phyloP scores from a whole-genome alignment of 139 green algal species.

The Chlamydomonas sphaeroides region DNA sequence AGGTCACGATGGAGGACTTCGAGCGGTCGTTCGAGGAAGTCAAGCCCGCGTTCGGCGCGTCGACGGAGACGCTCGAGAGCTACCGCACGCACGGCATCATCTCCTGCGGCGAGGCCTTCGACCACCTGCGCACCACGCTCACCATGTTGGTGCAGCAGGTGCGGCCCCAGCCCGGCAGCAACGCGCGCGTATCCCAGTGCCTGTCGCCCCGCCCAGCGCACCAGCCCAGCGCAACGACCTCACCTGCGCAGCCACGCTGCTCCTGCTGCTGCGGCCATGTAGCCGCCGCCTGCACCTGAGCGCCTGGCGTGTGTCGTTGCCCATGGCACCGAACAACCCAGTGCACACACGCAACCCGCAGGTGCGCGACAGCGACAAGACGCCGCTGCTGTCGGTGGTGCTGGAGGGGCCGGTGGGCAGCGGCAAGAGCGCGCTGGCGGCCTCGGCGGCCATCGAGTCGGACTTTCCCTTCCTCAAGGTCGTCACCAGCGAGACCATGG shows the following conservation, averaged over 20 bases:
- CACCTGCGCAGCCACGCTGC: too few species aligned
- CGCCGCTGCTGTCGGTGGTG: slow-evolving; percentile 87
- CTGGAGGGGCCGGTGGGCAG: slow-evolving; percentile 88
- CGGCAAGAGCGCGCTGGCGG: slow-evolving; percentile 96
- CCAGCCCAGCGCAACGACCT: too few species aligned
- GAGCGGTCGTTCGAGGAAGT: slow-evolving; percentile 90
- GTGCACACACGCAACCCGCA: too few species aligned
- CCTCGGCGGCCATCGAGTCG: slow-evolving; percentile 85
- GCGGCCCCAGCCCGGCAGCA: too few species aligned
- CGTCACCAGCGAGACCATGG: slow-evolving; percentile 86
- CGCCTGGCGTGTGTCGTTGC: too few species aligned
- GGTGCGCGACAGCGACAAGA: slow-evolving; percentile 84
- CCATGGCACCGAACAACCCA: too few species aligned
- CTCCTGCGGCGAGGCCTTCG: slow-evolving; percentile 77
- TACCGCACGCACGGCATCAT: slow-evolving; percentile 94
- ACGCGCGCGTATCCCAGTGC: too few species aligned
- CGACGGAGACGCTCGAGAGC: slow-evolving; percentile 82
- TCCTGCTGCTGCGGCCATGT: too few species aligned
- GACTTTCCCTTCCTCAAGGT: slow-evolving; percentile 96
- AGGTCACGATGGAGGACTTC: slow-evolving; percentile 93
- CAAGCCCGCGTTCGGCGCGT: slow-evolving; percentile 94
- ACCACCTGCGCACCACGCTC: slow-evolving; percentile 79
- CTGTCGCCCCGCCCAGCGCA: too few species aligned
- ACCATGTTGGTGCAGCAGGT: slow-evolving; percentile 62
- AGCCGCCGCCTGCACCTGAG: too few species aligned